phyloP scores from a whole-genome alignment of 306 rosid genomes.

The Quercus agrifolia region DNA sequence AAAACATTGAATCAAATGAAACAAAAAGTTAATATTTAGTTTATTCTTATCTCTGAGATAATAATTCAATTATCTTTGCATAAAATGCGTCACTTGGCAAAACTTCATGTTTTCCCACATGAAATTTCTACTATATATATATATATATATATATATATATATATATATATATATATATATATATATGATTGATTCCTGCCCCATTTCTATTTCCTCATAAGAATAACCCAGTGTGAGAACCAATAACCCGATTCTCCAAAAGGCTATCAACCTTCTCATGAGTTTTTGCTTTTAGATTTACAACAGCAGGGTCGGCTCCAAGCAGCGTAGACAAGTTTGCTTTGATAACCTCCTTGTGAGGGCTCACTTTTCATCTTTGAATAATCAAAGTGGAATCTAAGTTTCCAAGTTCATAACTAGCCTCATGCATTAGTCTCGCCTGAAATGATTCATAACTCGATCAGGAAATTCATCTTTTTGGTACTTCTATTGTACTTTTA shows the following conservation, averaged over 20 bases:
- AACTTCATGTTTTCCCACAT: too few relatives aligned
- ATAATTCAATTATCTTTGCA: too few relatives aligned
- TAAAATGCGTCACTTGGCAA: too few relatives aligned
- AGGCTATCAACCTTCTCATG: conserved; percentile 97
- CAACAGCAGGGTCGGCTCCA: conserved; percentile 81
- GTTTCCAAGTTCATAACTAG: conserved; percentile 88
- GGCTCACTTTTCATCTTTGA: conserved; percentile 90
- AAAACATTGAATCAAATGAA: too few relatives aligned
- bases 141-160: too few relatives aligned
- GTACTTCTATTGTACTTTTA: too few relatives aligned
- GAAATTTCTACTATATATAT: too few relatives aligned
- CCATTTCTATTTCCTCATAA: conserved; percentile 61
- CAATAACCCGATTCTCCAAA: conserved; percentile 92
- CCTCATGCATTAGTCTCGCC: conserved; percentile 89
- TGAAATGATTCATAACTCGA: conserved; percentile 31
- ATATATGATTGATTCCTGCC: background rate
- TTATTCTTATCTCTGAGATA: too few relatives aligned
- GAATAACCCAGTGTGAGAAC: conserved; percentile 93
- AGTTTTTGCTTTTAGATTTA: conserved; percentile 91
- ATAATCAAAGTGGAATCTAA: conserved; percentile 89
- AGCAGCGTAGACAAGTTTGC: conserved; percentile 54
- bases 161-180: too few relatives aligned
- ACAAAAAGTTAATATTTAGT: too few relatives aligned
- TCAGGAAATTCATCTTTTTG: background rate
- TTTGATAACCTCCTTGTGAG: conserved; percentile 87